phyloP scores from a whole-genome alignment of 805 yeast genomes.

The Saccharomycopsis vini region DNA sequence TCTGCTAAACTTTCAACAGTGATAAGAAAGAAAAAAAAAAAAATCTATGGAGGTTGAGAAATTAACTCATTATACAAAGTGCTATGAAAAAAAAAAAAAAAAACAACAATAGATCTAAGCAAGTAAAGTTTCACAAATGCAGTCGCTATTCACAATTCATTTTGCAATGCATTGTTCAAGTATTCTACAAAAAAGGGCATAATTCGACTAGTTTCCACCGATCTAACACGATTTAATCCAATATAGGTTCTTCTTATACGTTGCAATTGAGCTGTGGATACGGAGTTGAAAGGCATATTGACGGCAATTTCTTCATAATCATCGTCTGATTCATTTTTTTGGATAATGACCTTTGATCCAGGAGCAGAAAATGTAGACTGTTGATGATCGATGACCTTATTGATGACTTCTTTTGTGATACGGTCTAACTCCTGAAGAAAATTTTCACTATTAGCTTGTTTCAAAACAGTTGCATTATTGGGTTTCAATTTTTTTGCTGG shows the following conservation, averaged over 20 bases:
- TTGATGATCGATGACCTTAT: conserved; percentile 54
- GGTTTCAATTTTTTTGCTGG: conserved; percentile 43
- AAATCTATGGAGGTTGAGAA: no score
- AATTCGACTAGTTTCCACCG: conserved; percentile 61
- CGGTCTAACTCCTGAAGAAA: conserved; percentile 73
- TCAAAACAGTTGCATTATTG: conserved; percentile 74
- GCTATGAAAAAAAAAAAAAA: no score
- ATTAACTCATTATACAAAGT: no score
- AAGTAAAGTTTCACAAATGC: no score
- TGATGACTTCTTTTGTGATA: conserved; percentile 56
- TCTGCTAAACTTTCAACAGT: no score
- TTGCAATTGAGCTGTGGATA: conserved; percentile 71
- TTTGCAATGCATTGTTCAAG: conserved; percentile 50
- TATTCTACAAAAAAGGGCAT: conserved; percentile 70
- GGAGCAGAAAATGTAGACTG: conserved; percentile 35
- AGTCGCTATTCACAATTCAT: no score
- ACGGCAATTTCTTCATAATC: conserved; percentile 36
- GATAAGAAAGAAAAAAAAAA: no score
- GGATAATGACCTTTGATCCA: conserved; percentile 38
- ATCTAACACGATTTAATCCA: conserved; percentile 70
- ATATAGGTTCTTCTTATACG: conserved; percentile 77
- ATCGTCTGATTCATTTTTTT: conserved; percentile 29
- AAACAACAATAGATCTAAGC: no score
- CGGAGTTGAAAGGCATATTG: conserved; percentile 51
- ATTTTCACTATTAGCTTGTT: conserved; percentile 69